Evolutionary conservation across 192 early-diverging fungal species (phyloP).

Genomic region (Backusella australiensis): DNA sequence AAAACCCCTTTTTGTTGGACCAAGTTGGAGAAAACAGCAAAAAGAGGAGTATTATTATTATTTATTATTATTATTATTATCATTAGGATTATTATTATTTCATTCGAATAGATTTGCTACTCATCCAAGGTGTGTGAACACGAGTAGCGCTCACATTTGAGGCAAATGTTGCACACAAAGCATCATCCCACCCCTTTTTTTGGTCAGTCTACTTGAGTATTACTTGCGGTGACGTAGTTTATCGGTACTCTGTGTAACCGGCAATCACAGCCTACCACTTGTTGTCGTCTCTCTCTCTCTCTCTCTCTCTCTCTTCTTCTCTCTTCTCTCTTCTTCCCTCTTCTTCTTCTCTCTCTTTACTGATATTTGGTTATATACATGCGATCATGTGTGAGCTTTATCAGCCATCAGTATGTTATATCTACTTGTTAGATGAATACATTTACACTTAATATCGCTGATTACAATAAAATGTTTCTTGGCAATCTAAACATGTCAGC

Average conservation of each 20-base stretch:
- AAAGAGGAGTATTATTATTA: not conserved
- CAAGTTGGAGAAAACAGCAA: not conserved
- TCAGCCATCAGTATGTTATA: not conserved
- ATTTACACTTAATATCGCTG: too few relatives aligned
- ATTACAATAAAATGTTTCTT: too few relatives aligned
- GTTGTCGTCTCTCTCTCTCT: not conserved
- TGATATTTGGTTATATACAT: not conserved
- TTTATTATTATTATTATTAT: too few relatives aligned
- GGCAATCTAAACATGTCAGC: too few relatives aligned
- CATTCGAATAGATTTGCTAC: conserved; percentile 3
- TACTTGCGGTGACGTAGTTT: not conserved
- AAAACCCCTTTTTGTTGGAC: not conserved
- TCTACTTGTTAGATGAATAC: too few relatives aligned
- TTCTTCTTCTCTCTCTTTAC: not conserved
- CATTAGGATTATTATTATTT: not conserved
- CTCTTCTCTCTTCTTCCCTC: not conserved
- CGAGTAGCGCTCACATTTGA: conserved; percentile 19
- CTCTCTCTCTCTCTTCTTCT: not conserved
- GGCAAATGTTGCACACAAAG: conserved; percentile 19
- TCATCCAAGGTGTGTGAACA: conserved; percentile 12
- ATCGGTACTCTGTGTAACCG: not conserved
- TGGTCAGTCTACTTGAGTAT: not conserved
- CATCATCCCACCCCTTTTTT: conserved; percentile 16
- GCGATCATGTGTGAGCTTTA: not conserved
- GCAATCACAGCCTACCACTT: not conserved